These are phyloP conservation scores for Lachancea quebecensis DNA, from an alignment of 805 yeast species.

Conservation along the genomic window DNA sequence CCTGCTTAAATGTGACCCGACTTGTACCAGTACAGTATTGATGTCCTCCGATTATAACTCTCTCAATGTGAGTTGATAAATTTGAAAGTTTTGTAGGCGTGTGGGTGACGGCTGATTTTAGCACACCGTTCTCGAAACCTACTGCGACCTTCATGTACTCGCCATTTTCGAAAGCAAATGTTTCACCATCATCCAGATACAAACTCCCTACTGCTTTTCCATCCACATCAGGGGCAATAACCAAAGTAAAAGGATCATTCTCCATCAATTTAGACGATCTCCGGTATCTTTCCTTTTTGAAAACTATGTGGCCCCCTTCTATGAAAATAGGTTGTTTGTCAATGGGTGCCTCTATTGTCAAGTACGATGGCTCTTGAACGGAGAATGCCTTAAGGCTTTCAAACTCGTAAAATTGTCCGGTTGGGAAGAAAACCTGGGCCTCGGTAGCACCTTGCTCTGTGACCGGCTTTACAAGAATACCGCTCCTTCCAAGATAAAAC, in stretches of 20 bases:
- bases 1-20: not conserved
- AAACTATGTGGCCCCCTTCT: constrained; percentile 72
- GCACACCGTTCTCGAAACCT: constrained; percentile 25
- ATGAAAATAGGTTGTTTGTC: constrained; percentile 62
- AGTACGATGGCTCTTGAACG: constrained; percentile 15
- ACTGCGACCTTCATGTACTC: constrained; percentile 43
- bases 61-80: constrained; percentile 44
- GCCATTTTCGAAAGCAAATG: constrained; percentile 49
- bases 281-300: constrained; percentile 66
- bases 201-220: constrained; percentile 53
- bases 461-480: constrained; percentile 75
- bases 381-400: constrained; percentile 27
- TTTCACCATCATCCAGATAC: constrained; percentile 81
- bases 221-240: constrained; percentile 46
- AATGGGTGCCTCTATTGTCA: constrained; percentile 40
- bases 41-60: constrained; percentile 40
- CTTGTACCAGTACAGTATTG: constrained; percentile 24
- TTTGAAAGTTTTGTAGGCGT: constrained; percentile 23
- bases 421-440: constrained; percentile 36
- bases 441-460: constrained; percentile 43
- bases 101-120: constrained; percentile 28
- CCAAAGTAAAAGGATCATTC: constrained; percentile 73
- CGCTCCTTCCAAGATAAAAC: constrained; percentile 67
- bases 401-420: constrained; percentile 52
- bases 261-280: constrained; percentile 71